Evolutionary conservation across 2,329 filamentous ascomycete genomes (phyloP), one percentile per base, ranked within the genome.

Genomic region (Curvularia sp.): DNA sequence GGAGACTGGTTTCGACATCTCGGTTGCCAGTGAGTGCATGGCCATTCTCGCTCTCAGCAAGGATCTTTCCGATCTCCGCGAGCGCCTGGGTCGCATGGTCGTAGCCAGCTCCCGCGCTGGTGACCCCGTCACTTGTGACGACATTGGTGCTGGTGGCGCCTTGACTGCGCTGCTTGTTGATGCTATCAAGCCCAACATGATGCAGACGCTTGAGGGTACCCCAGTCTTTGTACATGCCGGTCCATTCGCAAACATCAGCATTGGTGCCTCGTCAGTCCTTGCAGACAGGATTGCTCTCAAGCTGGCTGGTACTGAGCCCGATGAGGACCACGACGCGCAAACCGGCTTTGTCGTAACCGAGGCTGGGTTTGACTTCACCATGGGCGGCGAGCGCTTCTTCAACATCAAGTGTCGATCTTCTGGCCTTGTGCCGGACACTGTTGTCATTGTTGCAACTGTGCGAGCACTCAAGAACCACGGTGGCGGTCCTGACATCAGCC

Each of bases 311-410:
- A 97, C 94, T 1, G 95, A 99, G 79, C 85, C 88, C 5, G 94
- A 96, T 65, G 95, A 98, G 81, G 87, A 96, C 70, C 86, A 93
- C 72, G 83, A 87, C 49, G 82, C 88, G 68, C 94, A 95, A 83
- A 87, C 91, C 28, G 95, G 95, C 9, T 98, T 95, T 71, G 94
- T 97, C 21, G 89, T 99, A 36, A 99, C 95, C 1, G 95, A 99
- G 79, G 94, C 95, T 52, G 95, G 95, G 9, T 99, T 99, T 78
- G 95, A 99, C 80, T 99, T 99, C 81, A 98, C 95, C 71, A 99
- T 99, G 95, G 95, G 95, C 65, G 95, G 95, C 63, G 95, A 99
- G 84, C 90, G 95, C 51, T 99, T 99, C 85, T 98, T 99, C 87
- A 98, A 99, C 83, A 98, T 99, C 84, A 99, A 99, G 85, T 98